Evolutionary conservation across 169 alveolate genomes (phyloP).

Genomic region (Cryptosporidium ryanae): DNA sequence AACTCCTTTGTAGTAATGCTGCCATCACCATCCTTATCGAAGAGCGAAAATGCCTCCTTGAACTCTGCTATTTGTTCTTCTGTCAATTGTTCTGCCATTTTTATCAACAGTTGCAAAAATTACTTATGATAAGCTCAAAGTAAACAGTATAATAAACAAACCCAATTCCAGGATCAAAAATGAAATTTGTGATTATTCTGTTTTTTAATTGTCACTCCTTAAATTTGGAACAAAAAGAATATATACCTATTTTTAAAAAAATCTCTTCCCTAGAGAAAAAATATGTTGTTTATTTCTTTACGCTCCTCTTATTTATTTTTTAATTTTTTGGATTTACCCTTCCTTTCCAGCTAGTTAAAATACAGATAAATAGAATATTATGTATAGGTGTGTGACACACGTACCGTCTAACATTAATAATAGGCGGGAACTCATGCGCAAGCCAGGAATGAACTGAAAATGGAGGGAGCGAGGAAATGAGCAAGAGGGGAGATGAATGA

Average conservation of each 20-base stretch:
- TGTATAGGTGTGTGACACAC: constrained; percentile 73
- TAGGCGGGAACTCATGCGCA: constrained; percentile 28
- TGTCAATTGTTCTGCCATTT: constrained; percentile 97
- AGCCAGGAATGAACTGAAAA: too few species aligned
- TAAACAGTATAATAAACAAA: neutral
- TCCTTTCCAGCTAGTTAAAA: neutral
- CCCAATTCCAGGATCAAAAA: too few species aligned
- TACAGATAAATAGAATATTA: constrained; percentile 52
- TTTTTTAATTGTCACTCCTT: too few species aligned
- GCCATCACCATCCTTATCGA: constrained; percentile 99
- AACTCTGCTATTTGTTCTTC: constrained; percentile 99
- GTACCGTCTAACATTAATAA: constrained; percentile 10
- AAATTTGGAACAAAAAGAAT: too few species aligned
- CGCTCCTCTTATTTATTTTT: constrained; percentile 3
- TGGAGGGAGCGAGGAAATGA: too few species aligned
- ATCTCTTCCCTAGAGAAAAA: neutral
- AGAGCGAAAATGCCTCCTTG: constrained; percentile 99
- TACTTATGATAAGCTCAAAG: neutral
- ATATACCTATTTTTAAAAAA: neutral
- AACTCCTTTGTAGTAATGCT: constrained; percentile 90
- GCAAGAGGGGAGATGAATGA: constrained; percentile 15
- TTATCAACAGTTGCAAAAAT: neutral
- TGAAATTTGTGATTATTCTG: too few species aligned
- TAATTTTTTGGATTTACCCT: neutral
- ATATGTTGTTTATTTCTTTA: constrained; percentile 7